Conservation (phyloP, 2,329 filamentous ascomycete genomes). For the Colletotrichum navitas region DNA sequence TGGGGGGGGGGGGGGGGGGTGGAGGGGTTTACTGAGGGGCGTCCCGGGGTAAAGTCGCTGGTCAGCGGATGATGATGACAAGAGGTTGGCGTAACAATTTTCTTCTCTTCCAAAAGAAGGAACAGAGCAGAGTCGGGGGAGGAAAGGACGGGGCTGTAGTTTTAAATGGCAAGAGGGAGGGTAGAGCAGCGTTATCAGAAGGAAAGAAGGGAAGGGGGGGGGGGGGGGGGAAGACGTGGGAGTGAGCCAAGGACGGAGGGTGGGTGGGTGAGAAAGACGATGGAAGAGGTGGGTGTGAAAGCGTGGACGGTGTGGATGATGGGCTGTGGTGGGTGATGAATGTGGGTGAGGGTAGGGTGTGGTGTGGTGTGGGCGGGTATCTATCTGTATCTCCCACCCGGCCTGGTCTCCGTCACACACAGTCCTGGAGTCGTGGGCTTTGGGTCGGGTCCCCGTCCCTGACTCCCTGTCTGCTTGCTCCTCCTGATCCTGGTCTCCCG, state of each 20-base stretch:
- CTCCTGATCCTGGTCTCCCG: background rate
- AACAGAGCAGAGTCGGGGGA: slow-evolving; percentile 26
- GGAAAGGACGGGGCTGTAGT: slow-evolving; percentile 39
- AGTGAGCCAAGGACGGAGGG: slow-evolving; percentile 5
- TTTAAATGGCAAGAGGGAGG: slow-evolving; percentile 39
- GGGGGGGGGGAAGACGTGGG: slow-evolving; percentile 10
- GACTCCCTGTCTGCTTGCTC: slow-evolving; percentile 2
- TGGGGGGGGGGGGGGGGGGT: background rate
- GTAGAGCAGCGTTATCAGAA: slow-evolving; percentile 18
- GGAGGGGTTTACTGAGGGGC: slow-evolving; percentile 16
- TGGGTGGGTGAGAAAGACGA: slow-evolving; percentile 22
- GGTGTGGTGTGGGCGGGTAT: slow-evolving; percentile 16
- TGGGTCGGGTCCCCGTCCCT: slow-evolving; percentile 23
- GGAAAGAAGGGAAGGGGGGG: background rate
- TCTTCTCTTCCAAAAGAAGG: slow-evolving; percentile 37
- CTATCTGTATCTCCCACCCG: background rate
- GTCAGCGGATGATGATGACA: slow-evolving; percentile 36
- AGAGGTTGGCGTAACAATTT: slow-evolving; percentile 39
- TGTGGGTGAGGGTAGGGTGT: slow-evolving; percentile 20
- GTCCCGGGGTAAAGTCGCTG: slow-evolving; percentile 28
- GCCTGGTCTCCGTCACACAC: background rate
- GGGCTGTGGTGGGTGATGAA: slow-evolving; percentile 18
- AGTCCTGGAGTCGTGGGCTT: slow-evolving; percentile 1
- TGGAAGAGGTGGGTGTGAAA: slow-evolving; percentile 28
- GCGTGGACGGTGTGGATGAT: slow-evolving; percentile 35